Conservation (phyloP, 345 rosid species). For the Brassica cretica region DNA sequence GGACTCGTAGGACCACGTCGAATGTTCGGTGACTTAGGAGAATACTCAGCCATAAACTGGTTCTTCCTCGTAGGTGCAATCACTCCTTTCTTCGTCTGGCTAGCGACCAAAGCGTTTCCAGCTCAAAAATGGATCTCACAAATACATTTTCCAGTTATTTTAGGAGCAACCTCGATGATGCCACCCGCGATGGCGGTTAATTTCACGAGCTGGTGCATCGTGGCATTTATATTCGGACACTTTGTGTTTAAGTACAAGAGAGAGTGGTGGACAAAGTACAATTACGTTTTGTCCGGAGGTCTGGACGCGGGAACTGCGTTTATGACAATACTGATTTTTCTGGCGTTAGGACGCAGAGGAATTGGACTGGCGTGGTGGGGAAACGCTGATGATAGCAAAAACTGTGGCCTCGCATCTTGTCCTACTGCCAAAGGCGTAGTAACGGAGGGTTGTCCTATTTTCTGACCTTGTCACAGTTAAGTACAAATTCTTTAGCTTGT, state of each 20-base stretch:
- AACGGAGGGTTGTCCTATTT: constrained; percentile 59
- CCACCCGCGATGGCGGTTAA: constrained; percentile 77
- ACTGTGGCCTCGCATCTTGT: constrained; percentile 66
- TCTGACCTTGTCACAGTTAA: constrained; percentile 4
- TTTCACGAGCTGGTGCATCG: constrained; percentile 66
- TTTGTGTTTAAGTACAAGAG: constrained; percentile 51
- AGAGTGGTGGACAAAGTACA: constrained; percentile 64
- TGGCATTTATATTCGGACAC: constrained; percentile 59
- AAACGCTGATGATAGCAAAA: constrained; percentile 49
- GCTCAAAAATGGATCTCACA: constrained; percentile 51
- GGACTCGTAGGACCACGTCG: constrained; percentile 83
- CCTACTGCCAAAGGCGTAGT: constrained; percentile 65
- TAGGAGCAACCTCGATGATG: constrained; percentile 71
- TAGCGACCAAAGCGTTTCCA: constrained; percentile 67
- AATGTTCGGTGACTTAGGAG: constrained; percentile 72
- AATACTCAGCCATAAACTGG: constrained; percentile 63
- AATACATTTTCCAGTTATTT: constrained; percentile 66
- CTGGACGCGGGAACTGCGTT: constrained; percentile 83
- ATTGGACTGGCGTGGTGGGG: constrained; percentile 76
- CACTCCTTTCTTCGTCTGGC: constrained; percentile 66
- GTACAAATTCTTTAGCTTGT: neutral
- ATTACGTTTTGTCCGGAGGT: constrained; percentile 69
- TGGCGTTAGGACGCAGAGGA: constrained; percentile 47
- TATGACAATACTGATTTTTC: constrained; percentile 57
- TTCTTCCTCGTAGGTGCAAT: constrained; percentile 68